A percentile compares a stretch with the other conserved stretches of the same genome.
phyloP scores from a whole-genome alignment of 169 alveolate species.

The Eimeria sp. region DNA sequence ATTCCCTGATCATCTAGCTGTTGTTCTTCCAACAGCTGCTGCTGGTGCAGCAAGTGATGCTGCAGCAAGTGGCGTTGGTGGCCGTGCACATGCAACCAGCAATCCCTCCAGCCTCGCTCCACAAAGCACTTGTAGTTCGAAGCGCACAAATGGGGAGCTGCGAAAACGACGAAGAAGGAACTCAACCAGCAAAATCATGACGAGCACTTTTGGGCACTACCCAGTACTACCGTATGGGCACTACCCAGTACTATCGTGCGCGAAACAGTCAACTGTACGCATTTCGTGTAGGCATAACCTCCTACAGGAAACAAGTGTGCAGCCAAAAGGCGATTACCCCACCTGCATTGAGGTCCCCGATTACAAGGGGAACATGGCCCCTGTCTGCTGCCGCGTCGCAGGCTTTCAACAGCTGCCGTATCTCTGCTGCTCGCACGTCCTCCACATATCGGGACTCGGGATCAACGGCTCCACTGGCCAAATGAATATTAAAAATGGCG shows the following conservation, averaged over 20 bases:
- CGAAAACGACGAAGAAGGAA: neutral
- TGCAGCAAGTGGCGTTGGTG: constrained; percentile 71
- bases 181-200: neutral
- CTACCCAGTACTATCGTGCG: neutral
- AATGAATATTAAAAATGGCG: constrained; percentile 92
- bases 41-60: constrained; percentile 81
- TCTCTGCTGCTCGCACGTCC: constrained; percentile 92
- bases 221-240: neutral
- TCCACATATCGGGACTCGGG: constrained; percentile 94
- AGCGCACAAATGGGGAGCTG: constrained; percentile 92
- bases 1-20: constrained; percentile 78
- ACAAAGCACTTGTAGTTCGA: constrained; percentile 92
- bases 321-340: neutral
- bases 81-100: constrained; percentile 86
- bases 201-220: neutral
- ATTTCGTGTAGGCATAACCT: neutral
- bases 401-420: constrained; percentile 91
- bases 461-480: constrained; percentile 95
- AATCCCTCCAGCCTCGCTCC: constrained; percentile 94
- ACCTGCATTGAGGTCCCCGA: constrained; percentile 95
- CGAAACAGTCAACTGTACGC: neutral
- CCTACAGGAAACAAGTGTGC: neutral
- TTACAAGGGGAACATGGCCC: constrained; percentile 93
- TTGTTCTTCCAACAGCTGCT: constrained; percentile 78
- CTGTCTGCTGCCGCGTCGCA: constrained; percentile 90